A percentile compares a stretch with the other conserved stretches of the same genome.
Conservation (phyloP, 768 basidiomycete genomes). For the Termitomyces titanicus region DNA sequence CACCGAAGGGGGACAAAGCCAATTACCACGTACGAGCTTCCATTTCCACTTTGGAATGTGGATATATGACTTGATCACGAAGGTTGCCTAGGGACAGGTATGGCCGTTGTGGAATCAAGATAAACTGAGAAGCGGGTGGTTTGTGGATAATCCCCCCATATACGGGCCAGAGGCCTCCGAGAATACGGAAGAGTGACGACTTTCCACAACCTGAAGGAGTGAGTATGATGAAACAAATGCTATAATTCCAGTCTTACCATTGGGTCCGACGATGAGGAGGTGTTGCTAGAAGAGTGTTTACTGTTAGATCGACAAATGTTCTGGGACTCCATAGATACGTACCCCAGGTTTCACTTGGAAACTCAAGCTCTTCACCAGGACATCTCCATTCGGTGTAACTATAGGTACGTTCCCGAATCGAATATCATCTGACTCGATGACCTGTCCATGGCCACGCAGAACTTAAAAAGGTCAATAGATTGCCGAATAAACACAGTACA, state of each 20-base stretch:
- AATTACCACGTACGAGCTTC: slow-evolving; percentile 49
- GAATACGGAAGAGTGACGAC: slow-evolving; percentile 90
- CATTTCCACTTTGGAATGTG: slow-evolving; percentile 83
- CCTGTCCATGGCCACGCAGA: slow-evolving; percentile 70
- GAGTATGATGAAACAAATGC: not conserved
- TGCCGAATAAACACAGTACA: not conserved
- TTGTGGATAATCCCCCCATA: slow-evolving; percentile 84
- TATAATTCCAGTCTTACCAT: slow-evolving; percentile 47
- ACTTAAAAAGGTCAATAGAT: slow-evolving; percentile 41
- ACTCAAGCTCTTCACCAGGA: slow-evolving; percentile 79
- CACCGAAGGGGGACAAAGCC: not conserved
- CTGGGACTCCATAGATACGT: slow-evolving; percentile 14
- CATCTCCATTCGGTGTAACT: slow-evolving; percentile 93
- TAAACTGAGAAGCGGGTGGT: slow-evolving; percentile 84
- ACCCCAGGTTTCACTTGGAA: slow-evolving; percentile 91
- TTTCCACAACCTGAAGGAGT: slow-evolving; percentile 69
- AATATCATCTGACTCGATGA: slow-evolving; percentile 86
- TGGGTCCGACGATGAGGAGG: slow-evolving; percentile 90
- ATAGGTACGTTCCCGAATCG: slow-evolving; percentile 92
- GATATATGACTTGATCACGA: slow-evolving; percentile 95
- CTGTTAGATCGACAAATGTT: not conserved
- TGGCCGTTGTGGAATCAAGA: slow-evolving; percentile 93
- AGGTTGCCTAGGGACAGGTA: slow-evolving; percentile 93
- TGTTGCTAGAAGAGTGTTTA: slow-evolving; percentile 62
- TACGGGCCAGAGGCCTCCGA: slow-evolving; percentile 94